Evolutionary conservation across 2,329 filamentous ascomycete genomes (phyloP).

Genomic region (Aspergillus sp.): DNA sequence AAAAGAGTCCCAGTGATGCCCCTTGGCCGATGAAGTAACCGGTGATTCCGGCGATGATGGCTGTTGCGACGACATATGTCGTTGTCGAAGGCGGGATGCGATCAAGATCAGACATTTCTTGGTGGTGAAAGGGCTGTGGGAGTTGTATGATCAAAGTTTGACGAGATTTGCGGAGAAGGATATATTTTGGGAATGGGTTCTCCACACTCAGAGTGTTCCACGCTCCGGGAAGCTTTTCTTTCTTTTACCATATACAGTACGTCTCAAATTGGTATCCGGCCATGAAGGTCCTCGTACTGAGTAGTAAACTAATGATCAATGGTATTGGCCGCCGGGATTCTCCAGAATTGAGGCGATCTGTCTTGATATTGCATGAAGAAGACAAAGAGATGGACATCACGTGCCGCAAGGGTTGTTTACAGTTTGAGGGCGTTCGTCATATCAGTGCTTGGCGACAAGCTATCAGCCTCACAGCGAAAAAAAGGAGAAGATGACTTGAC

Average conservation of each 20-base stretch:
- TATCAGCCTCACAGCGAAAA: background rate
- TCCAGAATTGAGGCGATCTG: too few relatives aligned
- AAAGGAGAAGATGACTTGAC: background rate
- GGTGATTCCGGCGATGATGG: constrained; percentile 72
- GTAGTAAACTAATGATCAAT: too few relatives aligned
- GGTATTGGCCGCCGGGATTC: too few relatives aligned
- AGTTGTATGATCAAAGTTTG: background rate
- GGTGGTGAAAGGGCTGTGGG: background rate
- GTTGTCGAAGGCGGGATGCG: constrained; percentile 56
- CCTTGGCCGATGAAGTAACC: constrained; percentile 75
- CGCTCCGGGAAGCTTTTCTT: too few relatives aligned
- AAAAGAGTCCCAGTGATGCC: constrained; percentile 65
- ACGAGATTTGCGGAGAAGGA: background rate
- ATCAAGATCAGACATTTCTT: constrained; percentile 43
- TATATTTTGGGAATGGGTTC: background rate
- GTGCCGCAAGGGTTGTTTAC: too few relatives aligned
- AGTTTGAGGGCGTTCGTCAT: background rate
- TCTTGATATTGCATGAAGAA: too few relatives aligned
- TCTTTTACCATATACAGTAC: too few relatives aligned
- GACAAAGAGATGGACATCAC: too few relatives aligned
- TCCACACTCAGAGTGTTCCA: too few relatives aligned
- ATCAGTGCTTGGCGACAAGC: background rate
- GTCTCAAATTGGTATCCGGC: too few relatives aligned
- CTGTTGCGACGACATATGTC: constrained; percentile 71
- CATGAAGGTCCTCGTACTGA: too few relatives aligned